Percentiles rank a stretch among this genome's conserved stretches.
Conservation (phyloP, 2,329 filamentous ascomycete genomes). For the Monilinia laxa region DNA sequence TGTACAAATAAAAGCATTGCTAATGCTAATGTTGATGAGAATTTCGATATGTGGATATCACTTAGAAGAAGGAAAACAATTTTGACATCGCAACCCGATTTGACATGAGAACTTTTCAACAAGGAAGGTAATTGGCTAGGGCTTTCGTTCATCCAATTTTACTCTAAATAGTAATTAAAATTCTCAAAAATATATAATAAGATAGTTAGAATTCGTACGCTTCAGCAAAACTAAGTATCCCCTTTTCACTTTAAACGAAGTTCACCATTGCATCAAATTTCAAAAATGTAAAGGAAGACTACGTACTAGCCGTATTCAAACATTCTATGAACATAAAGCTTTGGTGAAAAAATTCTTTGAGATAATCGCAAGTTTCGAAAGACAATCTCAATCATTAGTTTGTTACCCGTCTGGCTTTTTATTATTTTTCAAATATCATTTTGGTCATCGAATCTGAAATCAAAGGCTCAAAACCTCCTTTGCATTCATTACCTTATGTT, state of each 20-base stretch:
- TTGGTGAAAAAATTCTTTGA: background rate
- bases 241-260: background rate
- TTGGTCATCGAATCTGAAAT: too few relatives aligned
- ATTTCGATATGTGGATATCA: constrained; percentile 53
- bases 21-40: constrained; percentile 42
- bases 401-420: too few relatives aligned
- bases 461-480: too few relatives aligned
- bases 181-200: background rate
- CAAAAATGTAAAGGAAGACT: background rate
- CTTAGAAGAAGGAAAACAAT: constrained; percentile 50
- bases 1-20: constrained; percentile 51
- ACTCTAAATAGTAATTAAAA: background rate
- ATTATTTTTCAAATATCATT: too few relatives aligned
- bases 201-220: constrained; percentile 10
- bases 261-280: constrained; percentile 5
- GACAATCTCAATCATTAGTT: too few relatives aligned
- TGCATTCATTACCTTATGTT: too few relatives aligned
- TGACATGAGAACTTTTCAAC: constrained; percentile 44
- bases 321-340: constrained; percentile 6
- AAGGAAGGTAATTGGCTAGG: constrained; percentile 27
- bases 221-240: background rate
- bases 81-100: constrained; percentile 52
- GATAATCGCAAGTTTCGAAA: too few relatives aligned
- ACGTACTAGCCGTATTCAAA: background rate
- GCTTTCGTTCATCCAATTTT: background rate